Evolutionary conservation across 805 yeast species (phyloP).

Genomic region (Hanseniaspora guilliermondii): DNA sequence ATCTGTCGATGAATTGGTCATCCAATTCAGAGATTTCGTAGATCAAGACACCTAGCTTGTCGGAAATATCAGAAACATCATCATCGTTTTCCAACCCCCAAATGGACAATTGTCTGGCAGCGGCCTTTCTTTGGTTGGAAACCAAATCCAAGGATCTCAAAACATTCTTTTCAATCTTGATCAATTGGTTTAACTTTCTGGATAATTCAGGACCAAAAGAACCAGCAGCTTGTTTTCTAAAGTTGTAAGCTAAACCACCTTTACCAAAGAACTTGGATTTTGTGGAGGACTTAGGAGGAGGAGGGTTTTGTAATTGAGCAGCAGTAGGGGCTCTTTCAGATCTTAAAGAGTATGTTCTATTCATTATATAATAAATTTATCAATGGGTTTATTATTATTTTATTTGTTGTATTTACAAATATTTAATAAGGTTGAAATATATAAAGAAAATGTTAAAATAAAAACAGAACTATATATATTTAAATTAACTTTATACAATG

Average conservation of each 20-base stretch:
- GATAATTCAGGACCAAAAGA: conserved; percentile 90
- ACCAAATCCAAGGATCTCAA: conserved; percentile 88
- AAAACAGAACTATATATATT: no score
- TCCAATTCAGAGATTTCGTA: conserved; percentile 96
- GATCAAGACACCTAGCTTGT: conserved; percentile 88
- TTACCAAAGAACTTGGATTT: conserved; percentile 64
- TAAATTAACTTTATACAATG: no score
- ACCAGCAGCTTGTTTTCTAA: conserved; percentile 80
- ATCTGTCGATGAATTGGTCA: conserved; percentile 95
- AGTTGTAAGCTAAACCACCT: conserved; percentile 51
- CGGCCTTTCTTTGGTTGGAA: conserved; percentile 87
- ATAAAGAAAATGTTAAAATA: no score
- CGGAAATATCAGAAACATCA: conserved; percentile 93
- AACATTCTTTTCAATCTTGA: conserved; percentile 92
- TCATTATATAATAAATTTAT: conserved; percentile 46
- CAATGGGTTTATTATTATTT: neutral
- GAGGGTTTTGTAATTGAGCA: conserved; percentile 65
- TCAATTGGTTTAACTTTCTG: conserved; percentile 77
- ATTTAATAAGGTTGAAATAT: no score
- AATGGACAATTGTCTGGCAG: conserved; percentile 88
- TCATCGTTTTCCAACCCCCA: conserved; percentile 99
- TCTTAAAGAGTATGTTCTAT: conserved; percentile 96
- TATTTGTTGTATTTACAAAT: neutral
- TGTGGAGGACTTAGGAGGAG: conserved; percentile 70
- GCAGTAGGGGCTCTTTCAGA: conserved; percentile 75